These are phyloP conservation scores for Rhodotorula graminis DNA, from an alignment of 768 basidiomycete species.

Conservation along the genomic window DNA sequence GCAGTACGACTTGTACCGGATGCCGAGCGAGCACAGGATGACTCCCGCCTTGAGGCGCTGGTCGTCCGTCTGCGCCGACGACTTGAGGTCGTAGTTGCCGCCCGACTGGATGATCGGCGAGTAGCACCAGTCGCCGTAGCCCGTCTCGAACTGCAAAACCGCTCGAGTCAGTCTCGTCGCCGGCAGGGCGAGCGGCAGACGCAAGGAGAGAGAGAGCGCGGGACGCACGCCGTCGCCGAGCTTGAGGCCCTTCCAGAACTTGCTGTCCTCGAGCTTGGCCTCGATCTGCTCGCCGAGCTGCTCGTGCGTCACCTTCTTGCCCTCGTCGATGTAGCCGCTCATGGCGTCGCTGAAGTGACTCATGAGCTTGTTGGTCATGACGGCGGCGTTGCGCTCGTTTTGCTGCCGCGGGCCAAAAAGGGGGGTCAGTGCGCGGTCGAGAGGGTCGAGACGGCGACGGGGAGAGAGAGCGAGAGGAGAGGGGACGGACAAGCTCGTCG, in stretches of 20 bases:
- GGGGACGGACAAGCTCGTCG: conserved; percentile 67
- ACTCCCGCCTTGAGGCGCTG: conserved; percentile 82
- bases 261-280: conserved; percentile 85
- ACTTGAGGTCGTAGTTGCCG: conserved; percentile 82
- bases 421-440: neutral
- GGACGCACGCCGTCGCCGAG: conserved; percentile 65
- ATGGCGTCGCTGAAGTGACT: conserved; percentile 78
- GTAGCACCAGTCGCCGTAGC: conserved; percentile 87
- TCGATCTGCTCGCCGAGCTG: conserved; percentile 80
- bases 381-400: conserved; percentile 67
- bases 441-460: neutral
- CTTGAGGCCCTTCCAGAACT: conserved; percentile 73
- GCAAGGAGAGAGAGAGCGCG: neutral
- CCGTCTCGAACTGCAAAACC: conserved; percentile 69
- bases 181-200: neutral
- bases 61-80: conserved; percentile 75
- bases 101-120: conserved; percentile 93
- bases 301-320: conserved; percentile 84
- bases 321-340: conserved; percentile 84
- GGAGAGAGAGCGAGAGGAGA: neutral
- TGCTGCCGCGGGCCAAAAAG: conserved; percentile 55
- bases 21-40: conserved; percentile 75
- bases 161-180: neutral
- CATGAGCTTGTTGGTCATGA: conserved; percentile 77
- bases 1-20: conserved; percentile 89